These are phyloP conservation scores for Aspergillus tanneri DNA, from an alignment of 2,329 filamentous ascomycete genomes.

Conservation along the genomic window DNA sequence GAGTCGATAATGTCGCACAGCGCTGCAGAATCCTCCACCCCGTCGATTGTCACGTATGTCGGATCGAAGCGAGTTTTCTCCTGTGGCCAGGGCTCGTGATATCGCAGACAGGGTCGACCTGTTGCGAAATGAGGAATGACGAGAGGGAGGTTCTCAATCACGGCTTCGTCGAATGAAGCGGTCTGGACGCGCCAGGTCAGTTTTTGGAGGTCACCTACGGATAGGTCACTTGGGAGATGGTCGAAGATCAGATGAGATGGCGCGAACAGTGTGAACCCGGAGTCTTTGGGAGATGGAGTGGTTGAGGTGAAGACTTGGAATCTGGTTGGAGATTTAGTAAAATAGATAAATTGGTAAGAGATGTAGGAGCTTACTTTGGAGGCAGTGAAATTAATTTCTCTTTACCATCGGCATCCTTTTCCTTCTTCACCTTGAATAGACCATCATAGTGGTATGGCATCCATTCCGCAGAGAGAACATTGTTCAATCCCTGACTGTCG, in stretches of 20 bases:
- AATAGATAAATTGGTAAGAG: neutral
- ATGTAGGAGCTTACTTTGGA: neutral
- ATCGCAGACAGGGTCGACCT: constrained; percentile 51
- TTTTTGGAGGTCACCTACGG: constrained; percentile 37
- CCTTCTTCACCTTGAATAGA: constrained; percentile 2
- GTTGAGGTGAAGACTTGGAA: constrained; percentile 25
- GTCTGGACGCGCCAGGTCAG: constrained; percentile 54
- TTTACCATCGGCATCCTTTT: neutral
- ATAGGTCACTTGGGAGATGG: constrained; percentile 43
- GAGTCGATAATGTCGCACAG: constrained; percentile 36
- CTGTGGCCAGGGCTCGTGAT: constrained; percentile 56
- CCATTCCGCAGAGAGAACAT: constrained; percentile 4
- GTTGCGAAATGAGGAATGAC: constrained; percentile 49
- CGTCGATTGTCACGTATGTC: constrained; percentile 8
- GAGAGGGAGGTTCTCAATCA: constrained; percentile 47
- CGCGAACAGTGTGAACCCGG: constrained; percentile 57
- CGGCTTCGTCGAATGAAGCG: constrained; percentile 48
- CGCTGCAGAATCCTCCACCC: constrained; percentile 38
- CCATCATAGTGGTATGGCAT: constrained; percentile 7
- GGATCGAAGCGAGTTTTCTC: constrained; percentile 49
- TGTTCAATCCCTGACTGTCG: constrained; percentile 1
- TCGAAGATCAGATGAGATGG: constrained; percentile 53
- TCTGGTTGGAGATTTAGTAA: neutral
- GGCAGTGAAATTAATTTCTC: neutral
- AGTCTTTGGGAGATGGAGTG: constrained; percentile 47